Evolutionary conservation across 257 asterid species (phyloP).

Genomic region (Euphrasia confusa): DNA sequence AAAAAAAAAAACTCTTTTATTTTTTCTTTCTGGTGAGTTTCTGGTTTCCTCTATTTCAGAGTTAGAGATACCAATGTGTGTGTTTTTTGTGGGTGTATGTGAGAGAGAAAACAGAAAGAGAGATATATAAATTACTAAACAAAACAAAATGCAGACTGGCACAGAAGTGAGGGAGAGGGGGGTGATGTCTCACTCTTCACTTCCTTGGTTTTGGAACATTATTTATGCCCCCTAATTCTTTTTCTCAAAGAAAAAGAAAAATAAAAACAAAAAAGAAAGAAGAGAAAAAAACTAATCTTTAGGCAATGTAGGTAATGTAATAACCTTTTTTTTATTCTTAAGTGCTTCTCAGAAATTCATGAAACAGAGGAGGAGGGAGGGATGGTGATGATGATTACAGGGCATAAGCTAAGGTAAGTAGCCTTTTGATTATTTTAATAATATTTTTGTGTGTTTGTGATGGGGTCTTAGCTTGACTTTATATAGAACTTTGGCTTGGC

Average conservation of each 20-base stretch:
- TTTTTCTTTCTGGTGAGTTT: conserved; percentile 26
- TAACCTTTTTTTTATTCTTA: background rate
- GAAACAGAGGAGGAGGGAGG: conserved; percentile 1
- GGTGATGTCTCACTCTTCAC: conserved; percentile 37
- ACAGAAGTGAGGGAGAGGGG: conserved; percentile 25
- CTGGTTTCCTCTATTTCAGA: conserved; percentile 61
- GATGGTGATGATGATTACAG: conserved; percentile 16
- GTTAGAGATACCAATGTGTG: conserved; percentile 34
- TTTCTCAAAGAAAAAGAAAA: background rate
- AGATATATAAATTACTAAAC: conserved; percentile 22
- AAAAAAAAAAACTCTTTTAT: conserved; percentile 38
- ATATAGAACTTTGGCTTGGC: conserved; percentile 14
- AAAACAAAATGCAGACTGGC: conserved; percentile 42
- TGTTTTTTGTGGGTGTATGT: conserved; percentile 16
- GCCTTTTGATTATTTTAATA: background rate
- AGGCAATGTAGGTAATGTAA: conserved; percentile 1
- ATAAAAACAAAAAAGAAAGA: background rate
- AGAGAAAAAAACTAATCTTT: background rate
- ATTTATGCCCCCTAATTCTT: conserved; percentile 31
- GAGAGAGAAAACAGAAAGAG: conserved; percentile 23
- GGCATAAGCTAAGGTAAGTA: background rate
- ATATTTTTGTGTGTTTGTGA: background rate
- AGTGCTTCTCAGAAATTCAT: conserved; percentile 14
- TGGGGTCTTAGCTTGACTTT: conserved; percentile 33
- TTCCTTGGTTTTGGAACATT: conserved; percentile 41